Evolutionary conservation across 371 early-diverging fungal genomes (phyloP).

Genomic region (Dichotomocladium elegans): DNA sequence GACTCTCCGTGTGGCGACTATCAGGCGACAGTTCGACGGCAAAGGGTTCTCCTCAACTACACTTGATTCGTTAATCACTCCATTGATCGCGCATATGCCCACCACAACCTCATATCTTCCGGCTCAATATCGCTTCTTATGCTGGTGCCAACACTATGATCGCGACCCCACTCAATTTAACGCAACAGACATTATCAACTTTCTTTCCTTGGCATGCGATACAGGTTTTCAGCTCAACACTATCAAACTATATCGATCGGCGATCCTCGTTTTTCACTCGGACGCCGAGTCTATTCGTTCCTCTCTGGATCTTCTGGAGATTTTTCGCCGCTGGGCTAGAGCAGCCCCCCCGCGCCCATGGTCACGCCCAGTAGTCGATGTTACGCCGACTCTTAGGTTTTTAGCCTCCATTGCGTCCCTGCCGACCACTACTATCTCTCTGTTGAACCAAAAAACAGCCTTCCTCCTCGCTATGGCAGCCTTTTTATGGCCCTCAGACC

Average conservation of each 20-base stretch:
- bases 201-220: neutral
- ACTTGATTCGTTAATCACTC: no score
- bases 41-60: neutral
- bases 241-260: neutral
- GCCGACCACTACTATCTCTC: neutral
- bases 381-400: neutral
- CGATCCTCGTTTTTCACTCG: neutral
- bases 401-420: neutral
- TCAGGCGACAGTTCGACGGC: neutral
- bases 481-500: constrained; percentile 7
- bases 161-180: no score
- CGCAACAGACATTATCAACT: neutral
- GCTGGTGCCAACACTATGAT: no score
- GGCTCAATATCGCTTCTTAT: no score
- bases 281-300: neutral
- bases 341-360: neutral
- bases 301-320: neutral
- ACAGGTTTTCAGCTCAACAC: neutral
- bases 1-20: no score
- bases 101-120: no score
- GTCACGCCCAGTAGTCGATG: neutral
- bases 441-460: neutral
- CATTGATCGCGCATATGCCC: no score
- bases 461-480: neutral
- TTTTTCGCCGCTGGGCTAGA: neutral